These are phyloP conservation scores for Lichina pygmaea DNA, from an alignment of 495 filamentous ascomycete genomes.

Conservation along the genomic window DNA sequence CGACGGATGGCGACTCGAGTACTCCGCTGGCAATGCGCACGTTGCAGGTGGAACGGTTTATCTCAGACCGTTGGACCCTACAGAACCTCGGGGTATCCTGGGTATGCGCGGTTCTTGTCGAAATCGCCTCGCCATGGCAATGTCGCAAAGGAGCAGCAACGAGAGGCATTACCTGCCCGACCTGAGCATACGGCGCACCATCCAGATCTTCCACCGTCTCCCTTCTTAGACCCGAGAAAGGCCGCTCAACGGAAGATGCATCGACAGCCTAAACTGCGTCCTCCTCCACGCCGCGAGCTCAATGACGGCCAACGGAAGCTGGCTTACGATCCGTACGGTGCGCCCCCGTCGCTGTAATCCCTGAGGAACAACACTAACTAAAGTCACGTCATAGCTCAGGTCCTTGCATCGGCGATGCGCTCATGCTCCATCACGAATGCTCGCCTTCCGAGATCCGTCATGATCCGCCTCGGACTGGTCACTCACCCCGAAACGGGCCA, in stretches of 20 bases:
- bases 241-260: conserved; percentile 23
- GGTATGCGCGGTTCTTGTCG: no score
- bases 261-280: conserved; percentile 7
- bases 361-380: no score
- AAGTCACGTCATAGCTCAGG: conserved; percentile 12
- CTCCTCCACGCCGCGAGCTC: conserved; percentile 6
- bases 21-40: no score
- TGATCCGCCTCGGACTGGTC: conserved; percentile 32
- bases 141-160: no score
- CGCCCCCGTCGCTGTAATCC: conserved; percentile 1
- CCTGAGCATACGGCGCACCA: no score
- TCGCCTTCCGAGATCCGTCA: conserved; percentile 32
- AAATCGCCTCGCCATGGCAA: no score
- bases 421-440: conserved; percentile 27
- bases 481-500: conserved; percentile 24
- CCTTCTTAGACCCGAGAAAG: conserved; percentile 18
- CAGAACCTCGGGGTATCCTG: no score
- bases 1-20: no score
- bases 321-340: conserved; percentile 32
- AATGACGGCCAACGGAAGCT: conserved; percentile 21
- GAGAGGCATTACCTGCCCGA: no score
- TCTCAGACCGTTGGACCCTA: no score
- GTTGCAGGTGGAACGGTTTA: no score
- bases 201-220: conserved; percentile 7
- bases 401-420: conserved; percentile 39